Evolutionary conservation across 2,329 filamentous ascomycete species (phyloP), one percentile per base, ranked within the genome.

Genomic region (Alternaria angustiovoidea): DNA sequence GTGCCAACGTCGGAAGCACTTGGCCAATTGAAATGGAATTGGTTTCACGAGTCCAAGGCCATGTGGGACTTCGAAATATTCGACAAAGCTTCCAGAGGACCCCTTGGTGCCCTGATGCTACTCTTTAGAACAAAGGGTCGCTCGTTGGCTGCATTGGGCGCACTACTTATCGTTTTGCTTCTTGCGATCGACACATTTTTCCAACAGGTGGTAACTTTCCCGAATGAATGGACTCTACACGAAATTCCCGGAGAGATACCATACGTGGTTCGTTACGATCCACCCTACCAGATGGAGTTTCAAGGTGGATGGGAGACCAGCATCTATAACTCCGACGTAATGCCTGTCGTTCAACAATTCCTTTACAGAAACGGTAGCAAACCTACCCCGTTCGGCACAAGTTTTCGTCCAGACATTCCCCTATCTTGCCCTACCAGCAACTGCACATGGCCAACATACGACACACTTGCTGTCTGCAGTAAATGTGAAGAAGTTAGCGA

Each of bases 21-120:
- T 0, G 76, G 76, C 0, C 76, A 79, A 42, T 36, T 77, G 2
- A 78, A 78, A 18, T 79, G 76, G 76, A 73, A 64, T 16, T 78
- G 76, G 76, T 78, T 78, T 12, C 30, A 61, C 0, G 36, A 73
- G 5, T 71, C 73, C 0, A 75, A 74, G 20, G 59, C 67, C 7
- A 73, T 78, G 61, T 73, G 70, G 68, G 75, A 78, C n/a, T 76
- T 73, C 16, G 75, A 78, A 28, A 73, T 75, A 0, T 78, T 78
- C 16, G 75, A 78, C n/a, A 74, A 74, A 3, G 72, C 72, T 0
- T 72, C 69, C 0, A 18, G 73, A 47, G 73, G 73, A 0, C 72
- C 73, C 0, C 74, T 72, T 70, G 73, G 73, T 0, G 55, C 71
- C 0, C 9, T 74, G 0, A 20, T 75, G 0, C 54, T 75, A 0